A percentile compares a stretch with the other conserved stretches of the same genome.
Conservation (phyloP, 495 filamentous ascomycete species). For the Penicillium alfredii region DNA sequence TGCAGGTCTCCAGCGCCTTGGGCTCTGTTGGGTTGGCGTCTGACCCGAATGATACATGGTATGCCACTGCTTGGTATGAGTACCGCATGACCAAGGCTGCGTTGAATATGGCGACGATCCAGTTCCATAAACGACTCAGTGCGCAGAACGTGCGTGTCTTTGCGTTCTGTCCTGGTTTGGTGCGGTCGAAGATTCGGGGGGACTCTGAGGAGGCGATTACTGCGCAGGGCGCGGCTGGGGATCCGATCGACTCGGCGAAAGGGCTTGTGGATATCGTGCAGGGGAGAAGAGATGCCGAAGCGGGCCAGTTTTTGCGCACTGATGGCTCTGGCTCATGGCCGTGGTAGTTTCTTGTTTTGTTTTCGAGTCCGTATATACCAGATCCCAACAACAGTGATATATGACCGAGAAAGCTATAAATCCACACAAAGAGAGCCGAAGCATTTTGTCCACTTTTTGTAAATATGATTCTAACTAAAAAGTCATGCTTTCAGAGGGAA, state of each 20-base stretch:
- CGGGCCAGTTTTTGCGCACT: slow-evolving; percentile 26
- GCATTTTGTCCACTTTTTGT: no score
- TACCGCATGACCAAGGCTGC: slow-evolving; percentile 13
- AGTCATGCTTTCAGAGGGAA: no score
- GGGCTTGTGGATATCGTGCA: slow-evolving; percentile 28
- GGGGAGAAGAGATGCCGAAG: slow-evolving; percentile 31
- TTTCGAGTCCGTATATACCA: no score
- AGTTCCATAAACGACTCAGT: slow-evolving; percentile 6
- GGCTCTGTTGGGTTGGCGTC: slow-evolving; percentile 13
- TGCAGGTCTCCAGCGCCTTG: slow-evolving; percentile 23
- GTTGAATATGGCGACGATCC: slow-evolving; percentile 8
- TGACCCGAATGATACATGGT: slow-evolving; percentile 1
- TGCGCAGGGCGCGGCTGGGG: slow-evolving; percentile 24
- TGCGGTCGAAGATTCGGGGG: slow-evolving; percentile 33
- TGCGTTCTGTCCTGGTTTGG: slow-evolving; percentile 24
- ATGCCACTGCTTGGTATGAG: not conserved
- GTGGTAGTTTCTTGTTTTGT: no score
- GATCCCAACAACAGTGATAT: no score
- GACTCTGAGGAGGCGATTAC: slow-evolving; percentile 22
- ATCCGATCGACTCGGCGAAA: slow-evolving; percentile 24
- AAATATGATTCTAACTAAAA: not conserved
- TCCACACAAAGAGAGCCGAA: no score
- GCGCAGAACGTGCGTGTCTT: slow-evolving; percentile 19
- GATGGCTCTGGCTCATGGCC: no score
- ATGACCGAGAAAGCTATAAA: no score